Evolutionary conservation across 441 rosid genomes (phyloP), one percentile per base, ranked within the genome.

Genomic region (Gossypium davidsonii): DNA sequence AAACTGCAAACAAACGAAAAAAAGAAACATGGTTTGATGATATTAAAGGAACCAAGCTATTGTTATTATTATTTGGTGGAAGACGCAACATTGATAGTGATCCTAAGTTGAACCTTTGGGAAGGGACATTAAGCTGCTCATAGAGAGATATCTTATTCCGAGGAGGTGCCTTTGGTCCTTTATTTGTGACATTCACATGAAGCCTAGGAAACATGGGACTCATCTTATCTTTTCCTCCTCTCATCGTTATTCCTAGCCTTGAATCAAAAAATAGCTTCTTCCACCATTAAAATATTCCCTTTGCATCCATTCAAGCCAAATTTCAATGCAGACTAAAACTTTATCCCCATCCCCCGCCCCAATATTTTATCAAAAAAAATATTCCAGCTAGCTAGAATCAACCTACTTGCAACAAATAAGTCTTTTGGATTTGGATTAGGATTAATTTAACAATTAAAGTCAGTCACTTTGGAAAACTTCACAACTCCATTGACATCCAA

Each of bases 131-230:
- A 21, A 88, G 84, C 79, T 85, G 91, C 73, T 89, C 94, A 78
- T 85, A 89, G 31, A 88, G 85, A 72, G 93, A 90, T 90, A 90
- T 91, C 81, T 92, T 84, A 78, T 93, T 93, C 88, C 89, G 83
- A 18, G 90, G 91, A 83, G 92, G 91, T 3, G 93, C 85, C 55
- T 88, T 89, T 61, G 92, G 91, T 72, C 86, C 86, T 85, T 82
- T 86, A 42, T 87, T 90, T 67, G 90, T 73, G 75, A 90, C 94
- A 79, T 88, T 90, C 78, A 93, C 92, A 76, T 90, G 94, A 75
- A 90, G 90, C 80, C 97, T 85, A 17, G 94, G 94, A 39, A 93
- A 93, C 94, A 93, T 77, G 21, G 92, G 98, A 69, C 85, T 85
- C 73, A 82, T 78, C 59, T 81, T 83, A 28, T 86, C 85, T 74